phyloP scores from a whole-genome alignment of 1,139 yeast genomes.

The Pichia sp. region DNA sequence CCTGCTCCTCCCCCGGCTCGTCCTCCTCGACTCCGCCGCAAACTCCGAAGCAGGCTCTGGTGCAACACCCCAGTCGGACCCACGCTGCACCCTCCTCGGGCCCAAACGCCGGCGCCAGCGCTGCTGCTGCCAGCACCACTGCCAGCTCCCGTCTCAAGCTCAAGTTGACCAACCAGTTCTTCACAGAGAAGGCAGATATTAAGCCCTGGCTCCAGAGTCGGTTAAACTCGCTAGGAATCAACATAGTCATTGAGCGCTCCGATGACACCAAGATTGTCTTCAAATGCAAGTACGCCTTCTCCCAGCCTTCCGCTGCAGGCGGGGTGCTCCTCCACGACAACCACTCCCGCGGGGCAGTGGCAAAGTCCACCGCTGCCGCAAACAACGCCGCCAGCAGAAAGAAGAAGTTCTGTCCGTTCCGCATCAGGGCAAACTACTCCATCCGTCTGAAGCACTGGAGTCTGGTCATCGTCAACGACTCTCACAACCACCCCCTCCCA shows the following conservation, averaged over 20 bases:
- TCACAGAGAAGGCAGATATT: slow-evolving; percentile 45
- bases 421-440: slow-evolving; percentile 65
- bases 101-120: background rate
- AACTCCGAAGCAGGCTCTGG: background rate
- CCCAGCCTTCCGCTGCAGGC: slow-evolving; percentile 8
- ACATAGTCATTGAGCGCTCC: slow-evolving; percentile 65
- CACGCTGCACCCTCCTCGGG: too few species aligned
- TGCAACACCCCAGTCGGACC: background rate
- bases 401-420: slow-evolving; percentile 52
- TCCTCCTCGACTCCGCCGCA: background rate
- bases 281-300: slow-evolving; percentile 49
- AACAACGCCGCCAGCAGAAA: slow-evolving; percentile 1
- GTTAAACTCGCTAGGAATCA: slow-evolving; percentile 49
- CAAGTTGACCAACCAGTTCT: slow-evolving; percentile 28
- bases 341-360: background rate
- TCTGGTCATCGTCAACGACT: slow-evolving; percentile 54
- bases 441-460: slow-evolving; percentile 55
- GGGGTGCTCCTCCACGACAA: too few species aligned
- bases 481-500: slow-evolving; percentile 37
- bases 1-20: too few species aligned
- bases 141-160: slow-evolving; percentile 6
- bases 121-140: background rate
- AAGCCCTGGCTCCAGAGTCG: slow-evolving; percentile 65
- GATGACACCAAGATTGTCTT: slow-evolving; percentile 66
- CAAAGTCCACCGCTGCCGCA: background rate